phyloP scores from a whole-genome alignment of 1,284 basidiomycete genomes.

The Meira nashicola region DNA sequence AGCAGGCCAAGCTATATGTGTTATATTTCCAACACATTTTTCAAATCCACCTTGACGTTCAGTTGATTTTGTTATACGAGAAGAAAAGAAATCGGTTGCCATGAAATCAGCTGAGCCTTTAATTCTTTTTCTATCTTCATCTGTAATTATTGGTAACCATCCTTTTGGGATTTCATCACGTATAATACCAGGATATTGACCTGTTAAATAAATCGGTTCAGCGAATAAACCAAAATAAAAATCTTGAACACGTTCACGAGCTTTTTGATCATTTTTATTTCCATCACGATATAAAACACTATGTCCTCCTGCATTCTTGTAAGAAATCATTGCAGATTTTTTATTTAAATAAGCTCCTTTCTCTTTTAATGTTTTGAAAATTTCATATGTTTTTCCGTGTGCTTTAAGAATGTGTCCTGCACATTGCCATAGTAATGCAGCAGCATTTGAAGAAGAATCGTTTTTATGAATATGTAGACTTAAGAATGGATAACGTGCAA shows the following conservation, averaged over 20 bases:
- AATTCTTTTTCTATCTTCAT: conserved; percentile 18
- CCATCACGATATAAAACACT: conserved; percentile 2
- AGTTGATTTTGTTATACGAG: conserved; percentile 8
- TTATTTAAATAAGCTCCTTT: conserved; percentile 13
- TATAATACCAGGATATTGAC: conserved; percentile 21
- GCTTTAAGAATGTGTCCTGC: conserved; percentile 20
- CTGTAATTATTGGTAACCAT: conserved; percentile 19
- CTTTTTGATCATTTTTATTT: conserved; percentile 14
- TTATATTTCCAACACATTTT: conserved; percentile 18
- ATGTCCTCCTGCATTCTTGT: conserved; percentile 25
- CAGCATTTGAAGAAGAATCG: not conserved
- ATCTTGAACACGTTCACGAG: conserved; percentile 16
- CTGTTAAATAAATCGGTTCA: conserved; percentile 23
- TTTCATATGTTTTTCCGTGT: conserved; percentile 20
- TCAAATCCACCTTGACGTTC: conserved; percentile 13
- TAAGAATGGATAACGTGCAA: not conserved
- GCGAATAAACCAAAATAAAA: conserved; percentile 26
- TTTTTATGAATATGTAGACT: conserved; percentile 11
- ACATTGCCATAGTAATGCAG: conserved; percentile 10
- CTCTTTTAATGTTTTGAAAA: conserved; percentile 17
- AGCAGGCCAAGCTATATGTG: conserved; percentile 24
- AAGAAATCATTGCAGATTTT: conserved; percentile 14
- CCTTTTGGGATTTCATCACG: conserved; percentile 18
- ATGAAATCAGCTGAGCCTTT: conserved; percentile 22
- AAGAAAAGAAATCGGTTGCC: conserved; percentile 20